These are phyloP conservation scores for Protostelium mycophagum DNA, from an alignment of 78 protist genomes.

Conservation along the genomic window DNA sequence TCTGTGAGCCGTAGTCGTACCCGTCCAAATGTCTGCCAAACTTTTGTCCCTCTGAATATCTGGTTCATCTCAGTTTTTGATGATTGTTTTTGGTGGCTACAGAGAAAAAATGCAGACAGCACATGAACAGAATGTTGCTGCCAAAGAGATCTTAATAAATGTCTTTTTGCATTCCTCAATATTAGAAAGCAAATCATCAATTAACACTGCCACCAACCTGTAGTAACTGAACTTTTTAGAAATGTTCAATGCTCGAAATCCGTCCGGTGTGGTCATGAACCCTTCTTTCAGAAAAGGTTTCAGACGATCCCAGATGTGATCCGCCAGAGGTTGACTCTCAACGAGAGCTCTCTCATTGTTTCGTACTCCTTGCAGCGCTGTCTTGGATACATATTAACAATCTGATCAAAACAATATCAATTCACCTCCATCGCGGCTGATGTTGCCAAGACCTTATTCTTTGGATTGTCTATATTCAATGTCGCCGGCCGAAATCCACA, in stretches of 20 bases:
- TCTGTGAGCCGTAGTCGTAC: neutral
- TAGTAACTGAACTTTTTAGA: neutral
- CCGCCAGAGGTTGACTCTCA: neutral
- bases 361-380: neutral
- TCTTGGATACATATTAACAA: no score
- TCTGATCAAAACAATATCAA: no score
- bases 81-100: no score
- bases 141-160: no score
- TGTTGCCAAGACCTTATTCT: neutral
- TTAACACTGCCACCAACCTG: no score
- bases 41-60: neutral
- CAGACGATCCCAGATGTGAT: neutral
- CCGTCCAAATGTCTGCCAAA: neutral
- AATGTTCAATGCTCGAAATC: neutral
- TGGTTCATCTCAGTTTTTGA: neutral
- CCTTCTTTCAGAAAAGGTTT: neutral
- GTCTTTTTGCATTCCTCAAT: no score
- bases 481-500: neutral
- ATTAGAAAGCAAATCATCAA: no score
- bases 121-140: no score
- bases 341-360: neutral
- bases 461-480: neutral
- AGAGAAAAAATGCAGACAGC: no score
- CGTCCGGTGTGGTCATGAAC: neutral
- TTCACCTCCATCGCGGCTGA: neutral